Evolutionary conservation across 1,284 basidiomycete species (phyloP), one percentile per base, ranked within the genome.

Genomic region (Rhizopogon hawkerae): DNA sequence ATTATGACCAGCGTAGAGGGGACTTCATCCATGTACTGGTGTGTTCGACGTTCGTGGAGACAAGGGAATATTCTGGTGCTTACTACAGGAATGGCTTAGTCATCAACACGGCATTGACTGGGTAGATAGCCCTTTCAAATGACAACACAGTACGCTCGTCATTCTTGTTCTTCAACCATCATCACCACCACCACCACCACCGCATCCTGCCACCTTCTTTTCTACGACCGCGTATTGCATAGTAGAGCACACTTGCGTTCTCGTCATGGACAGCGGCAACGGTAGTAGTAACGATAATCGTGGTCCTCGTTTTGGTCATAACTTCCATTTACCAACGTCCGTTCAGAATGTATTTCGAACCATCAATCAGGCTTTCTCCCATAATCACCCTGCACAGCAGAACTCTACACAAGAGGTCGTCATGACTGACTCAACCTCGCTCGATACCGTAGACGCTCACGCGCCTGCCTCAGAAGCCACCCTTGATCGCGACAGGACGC

Each of bases 51-150:
- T 44, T 26, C 26, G 26, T 26, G 29, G 26, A 16, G 5, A 14
- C 3, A 16, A 46, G 47, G 37, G 62, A 64, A 67, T 61, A 54
- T 64, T 64, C 62, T 64, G 56, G 65, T 63, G 55, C 29, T 50
- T 64, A 45, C 38, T 26, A 42, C 48, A 18, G 37, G 24, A 52
- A 26, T 29, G 10, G 29, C 47, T 33, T 24, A 53, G 61, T 42
- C 26, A 42, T 31, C 10, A 62, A 58, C 37, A 14, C 33, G 52
- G 41, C 35, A 33, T 21, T 5, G 13, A 14, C 9, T 14, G 38
- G 29, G 23, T 4, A 4, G 45, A 36, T 50, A 18, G 46, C 14
- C 21, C 46, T 35, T 8, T 7, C 49, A 5, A 31, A 35, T 35
- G 21, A 35, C 29, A 37, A 16, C 24, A 36, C 24, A 36, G 9